These are phyloP conservation scores for Hippophae rhamnoides DNA, from an alignment of 306 rosid genomes.

Conservation along the genomic window DNA sequence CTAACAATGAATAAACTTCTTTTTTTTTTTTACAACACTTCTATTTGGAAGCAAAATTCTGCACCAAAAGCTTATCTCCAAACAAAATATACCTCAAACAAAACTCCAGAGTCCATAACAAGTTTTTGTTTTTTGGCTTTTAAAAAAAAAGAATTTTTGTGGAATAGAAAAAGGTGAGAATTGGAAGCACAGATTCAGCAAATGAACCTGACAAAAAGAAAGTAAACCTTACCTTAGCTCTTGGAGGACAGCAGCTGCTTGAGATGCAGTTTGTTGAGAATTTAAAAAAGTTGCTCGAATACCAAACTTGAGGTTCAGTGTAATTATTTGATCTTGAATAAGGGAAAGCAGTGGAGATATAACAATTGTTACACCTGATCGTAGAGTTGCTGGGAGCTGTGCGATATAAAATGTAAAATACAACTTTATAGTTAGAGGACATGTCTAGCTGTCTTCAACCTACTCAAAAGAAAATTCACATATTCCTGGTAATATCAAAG, in stretches of 20 bases:
- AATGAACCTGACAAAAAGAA: slow-evolving; percentile 19
- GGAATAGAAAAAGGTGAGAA: background rate
- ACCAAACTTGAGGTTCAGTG: slow-evolving; percentile 81
- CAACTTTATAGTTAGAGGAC: background rate
- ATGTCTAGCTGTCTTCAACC: background rate
- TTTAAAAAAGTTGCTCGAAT: slow-evolving; percentile 86
- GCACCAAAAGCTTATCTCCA: slow-evolving; percentile 1
- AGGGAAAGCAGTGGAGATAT: slow-evolving; percentile 93
- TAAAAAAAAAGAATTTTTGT: background rate
- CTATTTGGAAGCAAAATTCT: background rate
- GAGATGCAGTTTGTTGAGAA: slow-evolving; percentile 84
- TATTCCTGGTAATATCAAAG: background rate
- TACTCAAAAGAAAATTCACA: background rate
- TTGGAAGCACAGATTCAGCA: slow-evolving; percentile 4
- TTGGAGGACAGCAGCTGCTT: slow-evolving; percentile 72
- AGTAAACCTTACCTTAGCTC: slow-evolving; percentile 71
- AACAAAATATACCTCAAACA: background rate
- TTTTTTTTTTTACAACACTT: background rate
- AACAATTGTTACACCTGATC: slow-evolving; percentile 75
- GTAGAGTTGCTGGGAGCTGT: slow-evolving; percentile 95
- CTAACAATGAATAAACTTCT: slow-evolving; percentile 4
- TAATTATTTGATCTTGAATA: slow-evolving; percentile 89
- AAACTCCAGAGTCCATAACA: background rate
- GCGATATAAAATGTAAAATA: slow-evolving; percentile 10
- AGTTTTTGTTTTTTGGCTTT: background rate